Evolutionary conservation across 2,329 filamentous ascomycete genomes (phyloP), one percentile per base, ranked within the genome.

Genomic region (Fusarium sp.): DNA sequence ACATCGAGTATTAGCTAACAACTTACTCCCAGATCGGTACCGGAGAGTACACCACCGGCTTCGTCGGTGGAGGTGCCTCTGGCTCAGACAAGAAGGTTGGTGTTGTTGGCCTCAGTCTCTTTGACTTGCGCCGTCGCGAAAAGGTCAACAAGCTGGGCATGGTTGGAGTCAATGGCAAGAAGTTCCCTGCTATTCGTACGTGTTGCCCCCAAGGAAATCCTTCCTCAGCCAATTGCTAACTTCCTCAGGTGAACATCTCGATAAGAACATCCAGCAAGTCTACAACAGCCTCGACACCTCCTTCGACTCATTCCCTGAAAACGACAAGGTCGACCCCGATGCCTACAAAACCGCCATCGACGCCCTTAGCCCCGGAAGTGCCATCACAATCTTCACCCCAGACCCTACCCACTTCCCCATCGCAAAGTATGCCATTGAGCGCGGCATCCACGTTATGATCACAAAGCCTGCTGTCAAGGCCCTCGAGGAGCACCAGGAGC

Each of bases 41-140:
- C 12, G 95, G 94, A 75, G 94, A 97, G 85, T 97, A 97, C 85
- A 97, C 95, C 73, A 97, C 95, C 42, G 94, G 94, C 58, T 97
- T 96, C 73, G 94, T 97, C 57, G 93, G 92, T 58, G 90, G 89
- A 62, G 91, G 90, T 61, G 91, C 89, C 50, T 97, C 93, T 6
- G 90, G 87, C 12, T 97, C 93, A 48, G 95, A 97, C 85, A 97
- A 97, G 83, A 97, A 97, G 80, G 91, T 97, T 48, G 94, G 95
- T 59, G 95, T 97, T 11, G 94, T 97, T 19, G 94, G 92, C 39
- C 82, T 97, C 77, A 95, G 92, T 23, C 84, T 97, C 70, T 97
- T 97, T 78, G 94, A 97, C 78, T 85, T 97, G 69, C 89, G 94
- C 62, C 87, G 94, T 66, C 86, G 94, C 77, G 94, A 94, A 72